phyloP scores from a whole-genome alignment of 768 basidiomycete genomes.

The Russula ochroleuca region DNA sequence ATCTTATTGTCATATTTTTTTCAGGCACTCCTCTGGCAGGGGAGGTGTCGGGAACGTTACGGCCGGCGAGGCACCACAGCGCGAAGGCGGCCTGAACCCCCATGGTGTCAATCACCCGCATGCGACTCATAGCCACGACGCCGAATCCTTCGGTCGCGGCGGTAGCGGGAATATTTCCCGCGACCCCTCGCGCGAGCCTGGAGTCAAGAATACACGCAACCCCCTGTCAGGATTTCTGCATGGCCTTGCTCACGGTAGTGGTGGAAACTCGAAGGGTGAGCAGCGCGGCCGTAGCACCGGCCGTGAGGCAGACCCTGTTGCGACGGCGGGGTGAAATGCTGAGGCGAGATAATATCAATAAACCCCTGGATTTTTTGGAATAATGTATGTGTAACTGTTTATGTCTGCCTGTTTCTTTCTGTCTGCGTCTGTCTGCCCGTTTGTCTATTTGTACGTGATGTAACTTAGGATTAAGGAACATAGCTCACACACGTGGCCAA shows the following conservation, averaged over 20 bases:
- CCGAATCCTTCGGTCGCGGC: slow-evolving; percentile 52
- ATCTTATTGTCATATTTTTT: slow-evolving; percentile 14
- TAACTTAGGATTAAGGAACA: neutral
- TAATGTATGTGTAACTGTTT: neutral
- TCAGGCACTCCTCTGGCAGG: slow-evolving; percentile 59
- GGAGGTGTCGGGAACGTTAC: slow-evolving; percentile 65
- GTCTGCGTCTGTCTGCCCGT: neutral
- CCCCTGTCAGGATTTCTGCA: slow-evolving; percentile 27
- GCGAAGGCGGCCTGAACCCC: slow-evolving; percentile 26
- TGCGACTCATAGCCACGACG: slow-evolving; percentile 27
- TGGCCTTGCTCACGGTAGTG: neutral
- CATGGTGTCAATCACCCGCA: slow-evolving; percentile 10
- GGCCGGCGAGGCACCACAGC: slow-evolving; percentile 27
- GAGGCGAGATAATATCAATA: neutral
- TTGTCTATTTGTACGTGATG: neutral
- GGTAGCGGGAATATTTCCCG: slow-evolving; percentile 54
- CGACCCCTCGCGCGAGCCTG: slow-evolving; percentile 35
- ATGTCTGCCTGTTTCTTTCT: neutral
- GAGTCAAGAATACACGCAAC: slow-evolving; percentile 14
- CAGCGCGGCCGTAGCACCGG: too few relatives aligned
- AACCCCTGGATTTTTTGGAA: neutral
- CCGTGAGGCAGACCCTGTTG: too few relatives aligned
- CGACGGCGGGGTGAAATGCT: neutral
- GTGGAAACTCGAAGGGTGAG: too few relatives aligned
- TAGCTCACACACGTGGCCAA: neutral